These are phyloP conservation scores for Somion occarium DNA, from an alignment of 1,284 basidiomycete species.

Conservation along the genomic window DNA sequence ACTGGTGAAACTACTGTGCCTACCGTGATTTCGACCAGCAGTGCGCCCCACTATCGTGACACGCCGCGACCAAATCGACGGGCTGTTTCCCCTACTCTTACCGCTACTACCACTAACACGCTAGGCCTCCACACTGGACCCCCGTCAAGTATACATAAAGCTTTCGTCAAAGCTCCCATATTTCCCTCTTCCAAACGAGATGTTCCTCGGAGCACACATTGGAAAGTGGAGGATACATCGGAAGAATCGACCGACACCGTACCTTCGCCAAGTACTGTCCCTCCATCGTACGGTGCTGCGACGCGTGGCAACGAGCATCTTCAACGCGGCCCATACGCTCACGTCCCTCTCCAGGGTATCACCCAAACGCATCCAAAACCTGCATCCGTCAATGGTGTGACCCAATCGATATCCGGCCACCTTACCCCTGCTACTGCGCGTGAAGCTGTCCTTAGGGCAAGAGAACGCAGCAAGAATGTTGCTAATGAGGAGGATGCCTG, in stretches of 20 bases:
- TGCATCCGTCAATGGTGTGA: conserved; percentile 1
- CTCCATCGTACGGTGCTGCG: conserved; percentile 48
- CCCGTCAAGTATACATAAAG: conserved; percentile 10
- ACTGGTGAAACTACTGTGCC: conserved; percentile 19
- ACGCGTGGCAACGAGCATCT: conserved; percentile 23
- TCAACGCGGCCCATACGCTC: conserved; percentile 7
- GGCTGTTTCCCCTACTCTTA: conserved; percentile 15
- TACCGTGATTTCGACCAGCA: conserved; percentile 11
- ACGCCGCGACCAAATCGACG: conserved; percentile 21
- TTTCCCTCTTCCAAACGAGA: conserved; percentile 13
- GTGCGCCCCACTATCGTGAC: conserved; percentile 12
- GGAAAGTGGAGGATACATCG: conserved; percentile 33
- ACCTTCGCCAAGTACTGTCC: conserved; percentile 37
- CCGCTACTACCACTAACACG: conserved; percentile 23
- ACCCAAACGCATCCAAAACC: conserved; percentile 14
- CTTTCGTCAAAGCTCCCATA: conserved; percentile 11
- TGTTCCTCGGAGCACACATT: conserved; percentile 19
- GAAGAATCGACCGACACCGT: conserved; percentile 32
- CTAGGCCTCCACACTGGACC: conserved; percentile 27
- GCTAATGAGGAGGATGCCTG: conserved; percentile 70
- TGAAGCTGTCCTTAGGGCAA: conserved; percentile 19
- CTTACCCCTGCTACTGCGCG: conserved; percentile 25
- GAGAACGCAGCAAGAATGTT: conserved; percentile 40
- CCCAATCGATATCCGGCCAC: conserved; percentile 5
- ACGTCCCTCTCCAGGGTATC: conserved; percentile 13